These are phyloP conservation scores for Parietichytrium sp. DNA, from an alignment of 108 stramenopile genomes.

Conservation along the genomic window DNA sequence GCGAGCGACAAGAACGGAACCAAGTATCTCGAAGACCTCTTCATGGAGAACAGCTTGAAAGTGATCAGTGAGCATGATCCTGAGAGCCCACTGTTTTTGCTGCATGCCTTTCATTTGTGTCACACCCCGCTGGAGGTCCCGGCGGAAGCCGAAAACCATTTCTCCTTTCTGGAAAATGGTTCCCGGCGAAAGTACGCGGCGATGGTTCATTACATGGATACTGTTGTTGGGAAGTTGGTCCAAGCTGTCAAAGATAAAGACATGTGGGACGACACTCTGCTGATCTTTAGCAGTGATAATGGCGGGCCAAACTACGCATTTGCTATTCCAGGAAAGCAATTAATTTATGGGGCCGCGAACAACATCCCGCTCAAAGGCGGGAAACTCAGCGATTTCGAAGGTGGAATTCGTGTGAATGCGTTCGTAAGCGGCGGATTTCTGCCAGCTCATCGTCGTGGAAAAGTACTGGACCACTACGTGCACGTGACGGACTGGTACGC, in stretches of 20 bases:
- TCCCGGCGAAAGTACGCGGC: background rate
- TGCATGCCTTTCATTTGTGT: background rate
- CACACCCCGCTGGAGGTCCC: conserved; percentile 41
- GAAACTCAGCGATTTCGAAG: conserved; percentile 27
- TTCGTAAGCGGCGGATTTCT: conserved; percentile 53
- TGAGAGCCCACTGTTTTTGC: background rate
- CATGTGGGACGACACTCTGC: conserved; percentile 39
- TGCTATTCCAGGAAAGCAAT: background rate
- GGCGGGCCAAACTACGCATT: background rate
- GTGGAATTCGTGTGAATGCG: conserved; percentile 34
- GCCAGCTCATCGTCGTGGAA: conserved; percentile 45
- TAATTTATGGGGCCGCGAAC: background rate
- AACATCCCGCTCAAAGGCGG: conserved; percentile 45
- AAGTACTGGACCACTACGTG: conserved; percentile 24
- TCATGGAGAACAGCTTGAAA: background rate
- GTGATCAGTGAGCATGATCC: conserved; percentile 2
- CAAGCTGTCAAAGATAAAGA: background rate
- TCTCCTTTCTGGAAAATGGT: background rate
- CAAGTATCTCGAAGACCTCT: background rate
- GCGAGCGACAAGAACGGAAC: background rate
- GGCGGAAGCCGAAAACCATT: background rate
- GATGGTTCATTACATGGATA: conserved; percentile 40
- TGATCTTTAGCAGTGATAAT: conserved; percentile 31
- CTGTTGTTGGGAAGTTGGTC: background rate
- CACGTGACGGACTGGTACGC: conserved; percentile 54